Evolutionary conservation across 2,329 filamentous ascomycete species (phyloP).

Genomic region (Hirsutella rhossiliensis): DNA sequence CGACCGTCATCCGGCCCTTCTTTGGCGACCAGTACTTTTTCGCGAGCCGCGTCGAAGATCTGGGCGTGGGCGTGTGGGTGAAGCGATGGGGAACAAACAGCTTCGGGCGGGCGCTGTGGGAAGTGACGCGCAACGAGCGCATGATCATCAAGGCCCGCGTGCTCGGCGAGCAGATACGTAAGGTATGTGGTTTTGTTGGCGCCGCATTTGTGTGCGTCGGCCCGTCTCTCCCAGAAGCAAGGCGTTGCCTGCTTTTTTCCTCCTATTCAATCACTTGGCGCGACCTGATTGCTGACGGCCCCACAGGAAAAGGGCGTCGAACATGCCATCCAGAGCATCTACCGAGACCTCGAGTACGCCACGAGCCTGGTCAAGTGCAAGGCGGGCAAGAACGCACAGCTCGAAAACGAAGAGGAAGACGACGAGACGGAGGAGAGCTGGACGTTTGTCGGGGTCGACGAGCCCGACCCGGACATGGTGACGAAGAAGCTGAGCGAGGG

Average conservation of each 20-base stretch:
- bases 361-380: slow-evolving; percentile 65
- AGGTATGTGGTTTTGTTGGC: slow-evolving; percentile 35
- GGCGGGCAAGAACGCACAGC: slow-evolving; percentile 34
- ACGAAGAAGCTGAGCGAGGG: slow-evolving; percentile 28
- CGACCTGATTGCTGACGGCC: slow-evolving; percentile 8
- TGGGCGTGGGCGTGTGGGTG: slow-evolving; percentile 83
- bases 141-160: slow-evolving; percentile 81
- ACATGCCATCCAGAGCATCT: slow-evolving; percentile 81
- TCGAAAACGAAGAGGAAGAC: slow-evolving; percentile 33
- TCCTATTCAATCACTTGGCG: too few species aligned
- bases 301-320: slow-evolving; percentile 78
- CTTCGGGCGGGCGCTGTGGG: slow-evolving; percentile 81
- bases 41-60: slow-evolving; percentile 75
- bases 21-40: slow-evolving; percentile 99
- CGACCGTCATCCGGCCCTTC: slow-evolving; percentile 91
- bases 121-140: slow-evolving; percentile 76
- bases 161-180: slow-evolving; percentile 77
- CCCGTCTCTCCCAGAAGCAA: background rate
- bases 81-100: slow-evolving; percentile 80
- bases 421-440: slow-evolving; percentile 67
- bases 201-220: too few species aligned
- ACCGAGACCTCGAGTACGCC: slow-evolving; percentile 90
- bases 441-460: slow-evolving; percentile 67
- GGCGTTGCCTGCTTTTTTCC: too few species aligned
- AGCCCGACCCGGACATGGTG: slow-evolving; percentile 30